Evolutionary conservation across 495 filamentous ascomycete species (phyloP).

Genomic region (Penicillium cosmopolitanum): DNA sequence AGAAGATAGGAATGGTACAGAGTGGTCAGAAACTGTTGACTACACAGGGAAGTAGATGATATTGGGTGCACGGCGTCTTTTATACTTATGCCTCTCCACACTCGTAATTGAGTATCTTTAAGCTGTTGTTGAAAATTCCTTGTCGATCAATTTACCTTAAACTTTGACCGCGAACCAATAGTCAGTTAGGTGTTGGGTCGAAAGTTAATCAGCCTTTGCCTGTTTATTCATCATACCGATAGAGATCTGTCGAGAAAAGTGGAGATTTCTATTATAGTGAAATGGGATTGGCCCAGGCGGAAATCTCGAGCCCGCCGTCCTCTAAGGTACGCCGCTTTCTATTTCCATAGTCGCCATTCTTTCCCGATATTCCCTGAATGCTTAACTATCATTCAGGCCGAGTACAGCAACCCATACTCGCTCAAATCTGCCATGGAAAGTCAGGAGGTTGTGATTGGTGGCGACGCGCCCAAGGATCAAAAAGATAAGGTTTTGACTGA

Average conservation of each 20-base stretch:
- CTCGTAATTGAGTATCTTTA: background rate
- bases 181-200: slow-evolving; percentile 1
- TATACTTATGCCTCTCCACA: slow-evolving; percentile 1
- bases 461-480: slow-evolving; percentile 10
- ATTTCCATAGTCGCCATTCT: background rate
- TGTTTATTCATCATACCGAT: slow-evolving; percentile 5
- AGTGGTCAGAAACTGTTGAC: slow-evolving; percentile 2
- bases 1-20: slow-evolving; percentile 3
- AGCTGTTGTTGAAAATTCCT: background rate
- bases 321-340: background rate
- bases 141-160: background rate
- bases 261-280: slow-evolving; percentile 1
- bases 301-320: background rate
- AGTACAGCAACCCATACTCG: slow-evolving; percentile 51
- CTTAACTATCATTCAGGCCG: too few species aligned
- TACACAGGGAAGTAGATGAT: background rate
- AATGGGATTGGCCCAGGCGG: slow-evolving; percentile 1
- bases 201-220: background rate
- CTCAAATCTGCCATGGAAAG: slow-evolving; percentile 18
- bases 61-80: slow-evolving; percentile 6
- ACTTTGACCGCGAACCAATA: slow-evolving; percentile 2
- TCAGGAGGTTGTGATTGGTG: slow-evolving; percentile 20
- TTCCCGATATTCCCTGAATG: background rate
- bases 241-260: slow-evolving; percentile 6
- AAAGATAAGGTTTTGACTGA: slow-evolving; percentile 11